These are phyloP conservation scores for Cubamyces lactineus DNA, from an alignment of 768 basidiomycete genomes.

Conservation along the genomic window DNA sequence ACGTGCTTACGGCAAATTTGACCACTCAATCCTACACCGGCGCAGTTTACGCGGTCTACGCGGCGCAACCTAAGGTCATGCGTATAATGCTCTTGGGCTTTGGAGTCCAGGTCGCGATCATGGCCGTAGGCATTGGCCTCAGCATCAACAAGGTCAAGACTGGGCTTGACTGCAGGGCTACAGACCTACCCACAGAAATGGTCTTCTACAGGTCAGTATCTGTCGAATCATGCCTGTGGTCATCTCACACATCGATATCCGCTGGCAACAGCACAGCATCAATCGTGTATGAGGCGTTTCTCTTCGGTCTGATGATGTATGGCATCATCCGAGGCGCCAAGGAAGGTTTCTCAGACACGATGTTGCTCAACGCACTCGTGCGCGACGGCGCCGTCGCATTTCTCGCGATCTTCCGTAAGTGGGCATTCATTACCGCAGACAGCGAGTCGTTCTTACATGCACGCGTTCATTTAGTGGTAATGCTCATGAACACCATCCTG, in stretches of 20 bases:
- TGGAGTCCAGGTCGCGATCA: constrained; percentile 12
- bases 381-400: constrained; percentile 35
- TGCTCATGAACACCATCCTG: constrained; percentile 23
- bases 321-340: constrained; percentile 28
- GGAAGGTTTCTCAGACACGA: constrained; percentile 28
- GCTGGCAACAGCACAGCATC: constrained; percentile 25
- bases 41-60: constrained; percentile 21
- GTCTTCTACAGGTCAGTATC: constrained; percentile 21
- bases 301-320: constrained; percentile 30
- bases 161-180: constrained; percentile 10
- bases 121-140: constrained; percentile 19
- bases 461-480: constrained; percentile 3
- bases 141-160: constrained; percentile 20
- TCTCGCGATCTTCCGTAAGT: constrained; percentile 32
- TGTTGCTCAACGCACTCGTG: constrained; percentile 28
- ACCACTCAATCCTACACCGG: not conserved
- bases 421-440: too few species aligned
- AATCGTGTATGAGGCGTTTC: constrained; percentile 30
- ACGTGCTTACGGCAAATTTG: not conserved
- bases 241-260: not conserved
- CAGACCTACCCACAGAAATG: constrained; percentile 18
- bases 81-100: constrained; percentile 18
- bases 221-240: too few species aligned
- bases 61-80: constrained; percentile 1
- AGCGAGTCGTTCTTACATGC: not conserved